Base-by-base conservation (phyloP, 2,329 filamentous ascomycete genomes). In the Cladophialophora yegresii region DNA sequence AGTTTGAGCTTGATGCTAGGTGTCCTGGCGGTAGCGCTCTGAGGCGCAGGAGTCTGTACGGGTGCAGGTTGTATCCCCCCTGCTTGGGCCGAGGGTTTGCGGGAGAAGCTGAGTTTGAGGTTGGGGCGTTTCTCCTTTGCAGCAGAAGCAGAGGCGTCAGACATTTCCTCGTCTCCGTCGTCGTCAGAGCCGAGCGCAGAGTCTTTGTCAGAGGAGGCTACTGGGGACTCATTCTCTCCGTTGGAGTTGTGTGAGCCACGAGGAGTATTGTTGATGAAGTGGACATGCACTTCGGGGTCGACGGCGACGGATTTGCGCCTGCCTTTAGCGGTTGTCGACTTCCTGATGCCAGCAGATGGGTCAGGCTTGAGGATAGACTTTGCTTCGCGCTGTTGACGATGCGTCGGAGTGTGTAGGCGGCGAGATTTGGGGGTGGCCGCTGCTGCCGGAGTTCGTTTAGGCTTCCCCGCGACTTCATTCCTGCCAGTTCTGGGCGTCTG, bases 51-150 rank as follows among this genome's bases (percentile, higher is more conserved):
- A 12, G 68, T 71, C 47, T 67, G 65, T 40, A 60, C 58, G 7
- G 57, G n/a, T 16, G 57, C 57, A 56, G 61, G 40, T 16, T 61
- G 65, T 32, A 58, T 61, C 43, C 26, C 62, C 43, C 50, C 55
- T 22, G 69, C 62, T 58, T 63, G 66, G 3, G 54, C 49, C 2
- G 59, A 32, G 26, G 64, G 62, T 20, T 63, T 70, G 26, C 67
- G 66, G 26, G 65, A 62, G 32, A 73, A 66, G 50, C 72, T 73
- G 57, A 75, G 65, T 64, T 72, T 74, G 12, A 74, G 62, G 22
- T 68, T 61, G 4, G 71, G 71, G 23, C 71, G 71, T 58, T 64
- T 62, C 36, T 62, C 55, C 33, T 63, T 58, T 12, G 49, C 40
- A 40, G 49, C 40, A 40, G 57, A 22, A 26, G 57, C n/a, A 23